Base-by-base conservation (phyloP, 805 yeast species). In the Lipomyces spencermartinsiae region DNA sequence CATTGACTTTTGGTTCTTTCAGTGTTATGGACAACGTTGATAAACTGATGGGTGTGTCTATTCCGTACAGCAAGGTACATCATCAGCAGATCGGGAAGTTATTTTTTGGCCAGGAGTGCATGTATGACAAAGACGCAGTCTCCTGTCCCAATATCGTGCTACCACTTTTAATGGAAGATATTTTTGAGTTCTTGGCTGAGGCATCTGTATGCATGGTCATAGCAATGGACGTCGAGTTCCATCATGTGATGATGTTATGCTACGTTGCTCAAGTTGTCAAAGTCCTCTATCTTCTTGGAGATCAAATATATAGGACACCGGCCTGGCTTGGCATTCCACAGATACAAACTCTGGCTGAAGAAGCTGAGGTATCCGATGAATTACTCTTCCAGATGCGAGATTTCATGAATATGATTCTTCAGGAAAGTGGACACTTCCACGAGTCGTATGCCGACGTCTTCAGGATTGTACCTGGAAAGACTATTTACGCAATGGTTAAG, bases 231-330 rank as follows among this genome's bases (percentile, higher is more conserved):
- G 75, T 83, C 55, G 76, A 77, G 53, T 85, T 83, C 71, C 84
- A 87, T 73, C 75, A 83, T 0, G 76, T 89, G 2, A 77, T 86
- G 53, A 78, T 81, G 37, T 69, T 84, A 7, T 86, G 89, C 65
- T 87, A 82, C 66, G 67, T 82, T 54, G 86, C 85, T 4, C 87
- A 83, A 62, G 70, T 87, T n/a, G 80, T 86, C 22, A 91, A 89
- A 74, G 77, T 78, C 8, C 63, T 85, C 5, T 58, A 73, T 33
- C 53, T 69, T 14, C 57, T 74, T 22, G 71, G 68, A 25, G 65
- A 67, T 22, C 59, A 63, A 51, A 39, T 69, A 6, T 37, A 60
- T 37, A 46, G 34, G 34, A n/a, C 59, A 14, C 43, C 4, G 2
- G 59, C 37, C 1, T 68, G 71, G 71, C 55, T 64, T 12, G 19